phyloP scores from a whole-genome alignment of 306 rosid species.

The Senna siamea region DNA sequence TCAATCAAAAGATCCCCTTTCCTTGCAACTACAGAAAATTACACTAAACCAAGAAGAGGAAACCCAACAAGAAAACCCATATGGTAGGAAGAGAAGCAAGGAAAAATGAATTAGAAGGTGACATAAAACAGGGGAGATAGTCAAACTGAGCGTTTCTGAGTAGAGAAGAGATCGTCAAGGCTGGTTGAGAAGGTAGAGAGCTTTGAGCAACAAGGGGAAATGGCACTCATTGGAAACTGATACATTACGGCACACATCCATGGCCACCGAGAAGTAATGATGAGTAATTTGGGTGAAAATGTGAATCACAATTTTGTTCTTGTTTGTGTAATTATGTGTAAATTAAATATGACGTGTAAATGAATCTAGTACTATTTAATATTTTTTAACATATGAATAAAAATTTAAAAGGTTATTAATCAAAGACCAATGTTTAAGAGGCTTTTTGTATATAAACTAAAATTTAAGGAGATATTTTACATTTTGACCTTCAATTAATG shows the following conservation, averaged over 20 bases:
- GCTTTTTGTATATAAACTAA: too few species aligned
- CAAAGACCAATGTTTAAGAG: too few species aligned
- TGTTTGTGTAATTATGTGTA: too few species aligned
- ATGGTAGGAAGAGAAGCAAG: background rate
- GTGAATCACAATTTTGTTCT: too few species aligned
- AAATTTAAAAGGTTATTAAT: too few species aligned
- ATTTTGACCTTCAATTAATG: too few species aligned
- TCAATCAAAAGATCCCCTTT: background rate
- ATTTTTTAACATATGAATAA: too few species aligned
- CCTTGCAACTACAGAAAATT: background rate
- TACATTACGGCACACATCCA: constrained; percentile 45
- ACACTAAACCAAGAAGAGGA: background rate
- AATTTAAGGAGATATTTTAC: too few species aligned
- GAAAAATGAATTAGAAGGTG: too few species aligned
- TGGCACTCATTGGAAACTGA: constrained; percentile 44
- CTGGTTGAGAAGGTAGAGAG: constrained; percentile 23
- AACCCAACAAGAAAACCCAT: constrained; percentile 3
- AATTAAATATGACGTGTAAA: too few species aligned
- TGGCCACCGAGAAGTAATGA: constrained; percentile 17
- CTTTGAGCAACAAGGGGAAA: constrained; percentile 21
- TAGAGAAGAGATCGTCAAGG: constrained; percentile 45
- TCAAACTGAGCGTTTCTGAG: constrained; percentile 41
- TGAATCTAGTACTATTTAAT: too few species aligned
- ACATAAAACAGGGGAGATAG: background rate
- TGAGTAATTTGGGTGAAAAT: too few species aligned